Percentiles rank a stretch among this genome's conserved stretches.
phyloP scores from a whole-genome alignment of 2,329 filamentous ascomycete genomes.

The Fusarium sp. region DNA sequence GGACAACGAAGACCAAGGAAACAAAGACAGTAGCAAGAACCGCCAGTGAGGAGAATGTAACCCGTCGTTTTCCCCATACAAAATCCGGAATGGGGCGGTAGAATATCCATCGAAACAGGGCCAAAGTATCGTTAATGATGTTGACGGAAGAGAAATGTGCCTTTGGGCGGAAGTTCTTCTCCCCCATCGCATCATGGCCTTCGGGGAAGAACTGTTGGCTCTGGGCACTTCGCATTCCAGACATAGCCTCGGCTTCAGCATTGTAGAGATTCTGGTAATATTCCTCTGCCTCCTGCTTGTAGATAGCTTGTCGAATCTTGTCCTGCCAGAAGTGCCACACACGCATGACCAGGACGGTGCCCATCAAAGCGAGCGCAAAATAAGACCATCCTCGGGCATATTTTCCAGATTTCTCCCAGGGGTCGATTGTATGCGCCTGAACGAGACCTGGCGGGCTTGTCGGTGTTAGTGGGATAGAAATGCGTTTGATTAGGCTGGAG shows the following conservation, averaged over 20 bases:
- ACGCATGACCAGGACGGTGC: slow-evolving; percentile 75
- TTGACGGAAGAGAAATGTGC: slow-evolving; percentile 82
- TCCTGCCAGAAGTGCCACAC: slow-evolving; percentile 93
- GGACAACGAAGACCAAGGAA: slow-evolving; percentile 77
- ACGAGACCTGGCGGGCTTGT: slow-evolving; percentile 72
- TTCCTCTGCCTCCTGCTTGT: slow-evolving; percentile 83
- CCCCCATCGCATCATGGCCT: slow-evolving; percentile 66
- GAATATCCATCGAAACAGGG: slow-evolving; percentile 88
- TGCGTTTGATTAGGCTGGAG: slow-evolving; percentile 64
- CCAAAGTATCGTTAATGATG: slow-evolving; percentile 81
- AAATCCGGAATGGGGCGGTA: slow-evolving; percentile 87
- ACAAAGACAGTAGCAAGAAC: slow-evolving; percentile 77
- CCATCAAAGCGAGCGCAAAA: slow-evolving; percentile 81
- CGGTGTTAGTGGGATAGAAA: slow-evolving; percentile 70
- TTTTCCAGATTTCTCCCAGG: slow-evolving; percentile 85
- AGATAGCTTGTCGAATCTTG: slow-evolving; percentile 89
- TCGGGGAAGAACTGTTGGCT: slow-evolving; percentile 82
- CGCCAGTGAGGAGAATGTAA: slow-evolving; percentile 85
- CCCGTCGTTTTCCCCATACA: slow-evolving; percentile 73
- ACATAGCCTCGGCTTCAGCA: slow-evolving; percentile 62
- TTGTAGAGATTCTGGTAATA: slow-evolving; percentile 69
- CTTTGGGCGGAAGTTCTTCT: slow-evolving; percentile 70
- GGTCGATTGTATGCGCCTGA: slow-evolving; percentile 76
- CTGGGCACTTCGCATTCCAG: slow-evolving; percentile 63
- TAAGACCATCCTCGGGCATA: slow-evolving; percentile 92